These are phyloP conservation scores for Collybia sp. DNA, from an alignment of 768 basidiomycete species.

Conservation along the genomic window DNA sequence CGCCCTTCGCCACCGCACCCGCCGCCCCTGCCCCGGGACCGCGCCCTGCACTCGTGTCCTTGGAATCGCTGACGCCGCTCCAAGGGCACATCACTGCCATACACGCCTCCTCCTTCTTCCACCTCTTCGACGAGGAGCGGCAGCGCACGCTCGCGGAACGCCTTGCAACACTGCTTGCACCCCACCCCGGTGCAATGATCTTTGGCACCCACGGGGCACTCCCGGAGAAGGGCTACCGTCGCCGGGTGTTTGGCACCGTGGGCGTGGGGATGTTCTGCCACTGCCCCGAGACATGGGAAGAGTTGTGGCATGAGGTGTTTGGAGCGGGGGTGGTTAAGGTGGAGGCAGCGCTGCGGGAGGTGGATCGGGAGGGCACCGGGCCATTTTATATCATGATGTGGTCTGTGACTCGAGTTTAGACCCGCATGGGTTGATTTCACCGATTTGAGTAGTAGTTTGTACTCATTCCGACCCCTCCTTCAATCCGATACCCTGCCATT, in stretches of 20 bases:
- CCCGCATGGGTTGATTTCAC: no score
- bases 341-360: no score
- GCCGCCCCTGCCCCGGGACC: neutral
- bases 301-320: neutral
- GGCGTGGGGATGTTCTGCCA: constrained; percentile 1
- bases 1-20: neutral
- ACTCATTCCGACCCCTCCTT: no score
- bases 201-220: constrained; percentile 1
- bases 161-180: constrained; percentile 2
- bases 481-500: no score
- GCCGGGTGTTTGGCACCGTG: neutral
- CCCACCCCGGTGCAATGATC: neutral
- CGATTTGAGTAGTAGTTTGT: no score
- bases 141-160: neutral
- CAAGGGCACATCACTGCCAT: constrained; percentile 35
- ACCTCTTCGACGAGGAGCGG: constrained; percentile 1
- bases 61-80: constrained; percentile 32
- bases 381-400: no score
- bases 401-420: no score
- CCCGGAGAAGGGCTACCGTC: neutral
- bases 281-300: constrained; percentile 1
- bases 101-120: constrained; percentile 26
- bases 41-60: constrained; percentile 1
- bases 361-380: no score
- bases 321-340: no score